Conservation (phyloP, 495 filamentous ascomycete species). For the Clohesyomyces aquaticus region DNA sequence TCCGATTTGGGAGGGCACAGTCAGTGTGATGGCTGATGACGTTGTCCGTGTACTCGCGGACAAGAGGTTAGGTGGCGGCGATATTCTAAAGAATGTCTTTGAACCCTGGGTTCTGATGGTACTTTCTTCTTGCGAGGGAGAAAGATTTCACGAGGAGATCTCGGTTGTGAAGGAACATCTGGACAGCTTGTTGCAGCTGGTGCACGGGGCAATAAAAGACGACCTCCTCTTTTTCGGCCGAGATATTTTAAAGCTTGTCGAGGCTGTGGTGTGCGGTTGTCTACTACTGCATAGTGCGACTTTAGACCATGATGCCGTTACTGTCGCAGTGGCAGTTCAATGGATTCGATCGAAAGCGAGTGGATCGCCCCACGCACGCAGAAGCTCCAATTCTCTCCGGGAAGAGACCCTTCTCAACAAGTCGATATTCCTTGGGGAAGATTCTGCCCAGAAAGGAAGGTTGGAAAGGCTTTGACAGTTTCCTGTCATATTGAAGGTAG, state of each 20-base stretch:
- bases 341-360: constrained; percentile 5
- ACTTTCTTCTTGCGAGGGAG: constrained; percentile 1
- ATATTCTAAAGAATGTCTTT: constrained; percentile 50
- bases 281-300: constrained; percentile 42
- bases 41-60: constrained; percentile 56
- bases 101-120: constrained; percentile 43
- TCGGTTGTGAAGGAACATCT: constrained; percentile 19
- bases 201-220: constrained; percentile 18
- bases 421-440: constrained; percentile 6
- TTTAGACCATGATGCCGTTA: constrained; percentile 35
- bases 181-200: constrained; percentile 7
- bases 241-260: constrained; percentile 35
- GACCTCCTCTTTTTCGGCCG: constrained; percentile 38
- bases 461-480: not conserved
- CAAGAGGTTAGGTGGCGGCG: constrained; percentile 49
- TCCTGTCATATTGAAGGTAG: not conserved
- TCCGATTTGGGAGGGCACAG: constrained; percentile 78
- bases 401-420: not conserved
- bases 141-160: not conserved
- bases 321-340: constrained; percentile 5
- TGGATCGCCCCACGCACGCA: not conserved
- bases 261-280: constrained; percentile 34
- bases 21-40: constrained; percentile 68
- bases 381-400: not conserved
- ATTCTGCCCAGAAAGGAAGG: not conserved